A percentile compares a stretch with the other conserved stretches of the same genome.
Evolutionary conservation across 257 asterid species (phyloP).

Genomic region (Schizonepeta tenuifolia): DNA sequence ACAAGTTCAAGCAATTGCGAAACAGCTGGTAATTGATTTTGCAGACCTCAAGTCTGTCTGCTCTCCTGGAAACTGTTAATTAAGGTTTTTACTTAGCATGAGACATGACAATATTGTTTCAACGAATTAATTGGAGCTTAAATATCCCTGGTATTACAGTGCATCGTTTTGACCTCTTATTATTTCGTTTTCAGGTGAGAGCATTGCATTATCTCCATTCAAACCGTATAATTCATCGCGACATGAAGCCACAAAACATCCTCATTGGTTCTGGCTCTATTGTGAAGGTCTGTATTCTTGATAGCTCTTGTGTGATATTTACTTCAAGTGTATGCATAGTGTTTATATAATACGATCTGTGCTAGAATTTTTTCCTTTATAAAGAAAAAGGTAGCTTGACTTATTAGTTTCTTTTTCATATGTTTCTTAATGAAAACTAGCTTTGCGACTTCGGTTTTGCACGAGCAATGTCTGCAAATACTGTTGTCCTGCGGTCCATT

Average conservation of each 20-base stretch:
- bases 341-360: slow-evolving; percentile 4
- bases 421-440: slow-evolving; percentile 48
- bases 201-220: slow-evolving; percentile 97
- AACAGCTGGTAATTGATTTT: slow-evolving; percentile 73
- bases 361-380: neutral
- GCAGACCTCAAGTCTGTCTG: slow-evolving; percentile 24
- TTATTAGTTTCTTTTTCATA: slow-evolving; percentile 20
- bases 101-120: slow-evolving; percentile 17
- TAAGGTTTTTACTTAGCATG: neutral
- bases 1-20: slow-evolving; percentile 98
- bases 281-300: slow-evolving; percentile 69
- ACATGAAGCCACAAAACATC: slow-evolving; percentile 98
- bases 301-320: neutral
- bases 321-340: neutral
- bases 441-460: slow-evolving; percentile 99
- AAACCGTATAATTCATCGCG: slow-evolving; percentile 97
- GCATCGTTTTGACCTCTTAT: slow-evolving; percentile 21
- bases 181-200: slow-evolving; percentile 62
- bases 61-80: neutral
- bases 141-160: slow-evolving; percentile 8
- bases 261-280: slow-evolving; percentile 95
- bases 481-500: slow-evolving; percentile 92
- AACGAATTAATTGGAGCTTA: slow-evolving; percentile 5
- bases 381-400: slow-evolving; percentile 22
- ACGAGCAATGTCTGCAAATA: slow-evolving; percentile 96